These are phyloP conservation scores for Penstemon davidsonii DNA, from an alignment of 257 asterid genomes.

Conservation along the genomic window DNA sequence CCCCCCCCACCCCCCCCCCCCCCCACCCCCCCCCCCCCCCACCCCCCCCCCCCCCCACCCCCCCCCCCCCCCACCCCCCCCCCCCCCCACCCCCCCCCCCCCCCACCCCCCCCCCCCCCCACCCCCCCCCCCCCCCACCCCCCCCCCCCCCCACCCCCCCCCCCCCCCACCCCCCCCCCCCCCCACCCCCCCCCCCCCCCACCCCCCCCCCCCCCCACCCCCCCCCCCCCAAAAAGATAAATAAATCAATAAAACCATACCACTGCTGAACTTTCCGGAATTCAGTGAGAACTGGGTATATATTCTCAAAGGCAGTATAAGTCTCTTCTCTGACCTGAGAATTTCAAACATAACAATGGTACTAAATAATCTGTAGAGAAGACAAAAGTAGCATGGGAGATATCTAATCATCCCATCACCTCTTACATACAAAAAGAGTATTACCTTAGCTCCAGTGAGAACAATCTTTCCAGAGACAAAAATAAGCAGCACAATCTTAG, in stretches of 20 bases:
- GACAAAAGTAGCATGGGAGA: background rate
- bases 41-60: too few species aligned
- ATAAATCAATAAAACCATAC: slow-evolving; percentile 38
- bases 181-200: too few species aligned
- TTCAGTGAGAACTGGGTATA: slow-evolving; percentile 89
- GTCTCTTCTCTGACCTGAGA: slow-evolving; percentile 90
- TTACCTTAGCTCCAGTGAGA: slow-evolving; percentile 93
- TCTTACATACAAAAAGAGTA: slow-evolving; percentile 10
- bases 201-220: too few species aligned
- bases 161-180: too few species aligned
- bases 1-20: too few species aligned
- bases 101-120: too few species aligned
- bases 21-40: too few species aligned
- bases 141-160: too few species aligned
- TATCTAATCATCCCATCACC: background rate
- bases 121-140: too few species aligned
- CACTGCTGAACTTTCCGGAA: slow-evolving; percentile 93
- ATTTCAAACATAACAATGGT: slow-evolving; percentile 4
- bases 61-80: too few species aligned
- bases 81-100: too few species aligned
- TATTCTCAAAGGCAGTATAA: slow-evolving; percentile 84
- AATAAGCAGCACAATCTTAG: slow-evolving; percentile 87
- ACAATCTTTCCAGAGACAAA: slow-evolving; percentile 96
- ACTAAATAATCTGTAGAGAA: background rate
- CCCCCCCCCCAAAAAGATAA: too few species aligned